phyloP scores from a whole-genome alignment of 257 asterid species.

The Solanum neorickii region DNA sequence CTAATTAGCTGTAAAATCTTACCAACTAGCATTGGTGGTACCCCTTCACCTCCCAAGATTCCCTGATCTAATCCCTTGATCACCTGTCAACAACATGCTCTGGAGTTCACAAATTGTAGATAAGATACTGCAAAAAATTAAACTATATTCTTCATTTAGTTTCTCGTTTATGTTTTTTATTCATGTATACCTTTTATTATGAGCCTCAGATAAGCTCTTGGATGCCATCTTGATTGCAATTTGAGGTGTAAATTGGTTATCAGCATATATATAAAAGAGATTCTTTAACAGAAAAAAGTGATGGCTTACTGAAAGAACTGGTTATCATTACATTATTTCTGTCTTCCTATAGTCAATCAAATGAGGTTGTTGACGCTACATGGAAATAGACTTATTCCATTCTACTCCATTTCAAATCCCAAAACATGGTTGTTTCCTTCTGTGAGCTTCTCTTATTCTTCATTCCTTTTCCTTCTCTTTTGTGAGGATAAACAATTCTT shows the following conservation, averaged over 20 bases:
- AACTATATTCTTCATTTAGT: neutral
- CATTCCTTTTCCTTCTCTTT: neutral
- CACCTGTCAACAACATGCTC: conserved; percentile 25
- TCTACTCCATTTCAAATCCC: neutral
- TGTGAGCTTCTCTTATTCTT: neutral
- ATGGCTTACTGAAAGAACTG: neutral
- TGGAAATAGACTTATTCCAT: neutral
- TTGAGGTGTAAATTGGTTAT: neutral
- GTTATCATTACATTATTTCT: neutral
- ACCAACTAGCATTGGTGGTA: conserved; percentile 91
- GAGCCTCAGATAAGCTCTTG: neutral
- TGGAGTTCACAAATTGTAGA: neutral
- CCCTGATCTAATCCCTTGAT: conserved; percentile 92
- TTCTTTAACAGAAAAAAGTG: neutral
- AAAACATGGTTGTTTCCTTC: neutral
- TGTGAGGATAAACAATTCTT: neutral
- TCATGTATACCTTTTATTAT: neutral
- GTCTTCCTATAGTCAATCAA: neutral
- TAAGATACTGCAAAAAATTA: neutral
- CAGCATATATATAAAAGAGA: neutral
- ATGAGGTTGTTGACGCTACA: neutral
- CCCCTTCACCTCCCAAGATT: conserved; percentile 85
- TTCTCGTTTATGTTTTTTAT: neutral
- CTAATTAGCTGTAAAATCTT: conserved; percentile 3
- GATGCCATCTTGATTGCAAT: neutral